A percentile compares a stretch with the other conserved stretches of the same genome.
phyloP scores from a whole-genome alignment of 2,329 filamentous ascomycete genomes.

The Pezizomycotina sp. region DNA sequence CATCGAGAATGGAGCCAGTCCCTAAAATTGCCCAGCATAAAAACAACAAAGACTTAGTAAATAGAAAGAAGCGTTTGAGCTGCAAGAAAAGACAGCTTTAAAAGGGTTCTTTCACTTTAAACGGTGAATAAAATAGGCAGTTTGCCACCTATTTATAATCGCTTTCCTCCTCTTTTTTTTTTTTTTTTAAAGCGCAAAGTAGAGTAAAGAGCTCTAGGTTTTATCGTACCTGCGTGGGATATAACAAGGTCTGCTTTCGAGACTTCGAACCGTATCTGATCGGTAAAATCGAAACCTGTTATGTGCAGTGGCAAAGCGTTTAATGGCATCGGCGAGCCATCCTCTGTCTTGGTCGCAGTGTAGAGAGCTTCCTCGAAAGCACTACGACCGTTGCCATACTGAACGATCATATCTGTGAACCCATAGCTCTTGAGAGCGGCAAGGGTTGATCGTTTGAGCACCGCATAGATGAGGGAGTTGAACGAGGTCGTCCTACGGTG shows the following conservation, averaged over 20 bases:
- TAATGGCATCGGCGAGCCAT: not conserved
- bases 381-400: conserved; percentile 57
- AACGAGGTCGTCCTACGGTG: conserved; percentile 88
- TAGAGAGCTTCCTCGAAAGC: conserved; percentile 34
- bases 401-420: conserved; percentile 59
- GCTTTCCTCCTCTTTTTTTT: too few relatives aligned
- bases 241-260: conserved; percentile 55
- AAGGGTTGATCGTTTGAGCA: conserved; percentile 48
- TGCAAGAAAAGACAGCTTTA: not conserved
- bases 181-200: too few relatives aligned
- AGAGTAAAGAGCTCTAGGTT: too few relatives aligned
- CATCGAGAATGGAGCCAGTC: conserved; percentile 76
- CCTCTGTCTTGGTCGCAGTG: conserved; percentile 13
- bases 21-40: too few relatives aligned
- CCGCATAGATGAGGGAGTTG: conserved; percentile 48
- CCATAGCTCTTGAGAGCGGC: conserved; percentile 39
- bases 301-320: conserved; percentile 30
- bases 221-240: conserved; percentile 48
- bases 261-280: conserved; percentile 37
- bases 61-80: conserved; percentile 2
- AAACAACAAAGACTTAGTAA: too few relatives aligned
- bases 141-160: too few relatives aligned
- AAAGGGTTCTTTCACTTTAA: conserved; percentile 4
- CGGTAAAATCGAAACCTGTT: conserved; percentile 49
- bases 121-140: too few relatives aligned